Evolutionary conservation across 768 basidiomycete species (phyloP).

Genomic region (Suillus bovinus): DNA sequence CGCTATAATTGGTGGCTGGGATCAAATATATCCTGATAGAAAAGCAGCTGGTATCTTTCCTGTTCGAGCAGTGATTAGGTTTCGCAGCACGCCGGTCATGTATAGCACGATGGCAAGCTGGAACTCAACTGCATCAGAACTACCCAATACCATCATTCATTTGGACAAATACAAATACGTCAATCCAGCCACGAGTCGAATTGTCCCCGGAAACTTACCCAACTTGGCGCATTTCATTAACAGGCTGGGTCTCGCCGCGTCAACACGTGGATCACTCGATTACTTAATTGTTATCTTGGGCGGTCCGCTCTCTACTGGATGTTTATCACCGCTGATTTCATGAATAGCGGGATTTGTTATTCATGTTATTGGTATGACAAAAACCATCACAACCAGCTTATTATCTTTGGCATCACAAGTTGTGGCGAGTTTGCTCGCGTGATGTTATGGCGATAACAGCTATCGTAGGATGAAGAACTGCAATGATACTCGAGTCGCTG

Average conservation of each 20-base stretch:
- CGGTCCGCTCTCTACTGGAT: slow-evolving; percentile 8
- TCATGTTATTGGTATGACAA: slow-evolving; percentile 25
- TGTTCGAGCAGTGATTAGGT: background rate
- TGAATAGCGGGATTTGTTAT: slow-evolving; percentile 8
- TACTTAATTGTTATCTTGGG: slow-evolving; percentile 4
- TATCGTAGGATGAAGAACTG: background rate
- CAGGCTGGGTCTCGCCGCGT: background rate
- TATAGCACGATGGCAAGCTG: background rate
- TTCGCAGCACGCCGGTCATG: background rate
- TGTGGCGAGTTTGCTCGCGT: background rate
- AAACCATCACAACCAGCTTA: slow-evolving; percentile 26
- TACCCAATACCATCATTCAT: background rate
- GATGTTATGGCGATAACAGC: background rate
- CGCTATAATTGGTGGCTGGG: background rate
- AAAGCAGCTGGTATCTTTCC: background rate
- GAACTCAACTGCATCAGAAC: background rate
- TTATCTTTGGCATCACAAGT: slow-evolving; percentile 18
- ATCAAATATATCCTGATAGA: background rate
- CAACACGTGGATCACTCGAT: slow-evolving; percentile 3
- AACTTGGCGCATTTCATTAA: background rate
- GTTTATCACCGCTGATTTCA: background rate
- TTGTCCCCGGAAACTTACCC: background rate
- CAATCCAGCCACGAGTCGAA: background rate
- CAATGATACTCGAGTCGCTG: background rate
- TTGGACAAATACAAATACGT: background rate